Evolutionary conservation across 1,139 yeast species (phyloP), one percentile per base, ranked within the genome.

Genomic region (Scheffersomyces stambukii): DNA sequence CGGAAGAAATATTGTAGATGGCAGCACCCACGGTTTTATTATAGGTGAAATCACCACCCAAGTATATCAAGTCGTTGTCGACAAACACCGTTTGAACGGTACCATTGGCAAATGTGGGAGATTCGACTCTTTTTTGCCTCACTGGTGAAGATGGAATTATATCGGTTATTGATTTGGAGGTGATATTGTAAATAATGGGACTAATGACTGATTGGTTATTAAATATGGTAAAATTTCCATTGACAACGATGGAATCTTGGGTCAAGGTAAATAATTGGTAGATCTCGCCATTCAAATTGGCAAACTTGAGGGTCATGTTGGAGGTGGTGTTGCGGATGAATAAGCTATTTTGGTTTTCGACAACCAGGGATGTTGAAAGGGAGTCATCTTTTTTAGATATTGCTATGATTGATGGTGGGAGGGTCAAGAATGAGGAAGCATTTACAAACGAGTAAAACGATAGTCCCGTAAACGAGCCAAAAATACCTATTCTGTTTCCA

Each of bases 41-140:
- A 46, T 55, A 80, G 10, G 67, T 54, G 44, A 91, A 76, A 36
- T 75, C 65, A 16, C 98, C 98, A 8, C 97, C 98, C 30, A 85
- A 69, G 48, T 84, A 88, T 1, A 88, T 67, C 15, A 72, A 41
- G 11, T 70, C 60, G 18, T 59, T 54, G 35, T 70, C 73, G 3
- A 60, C 45, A 45, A 63, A 69, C 1, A 78, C 62, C 1, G 84
- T 60, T 13, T 56, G 58, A 4, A 82, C 75, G 1, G 63, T 45
- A 1, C 94, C 93, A 21, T 57, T 42, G 41, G 38, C 35, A 42
- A 43, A 40, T 23, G 30, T 27, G 21, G 44, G 42, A 22, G 60
- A 67, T 3, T 50, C 38, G 30, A 64, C 49, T n/a, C n/a, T n/a
- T n/a, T n/a, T n/a, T n/a, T n/a, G n/a, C n/a, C n/a, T n/a, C n/a